Conservation (phyloP, 192 early-diverging fungal genomes). For the Rhizoclosmatium globosum region DNA sequence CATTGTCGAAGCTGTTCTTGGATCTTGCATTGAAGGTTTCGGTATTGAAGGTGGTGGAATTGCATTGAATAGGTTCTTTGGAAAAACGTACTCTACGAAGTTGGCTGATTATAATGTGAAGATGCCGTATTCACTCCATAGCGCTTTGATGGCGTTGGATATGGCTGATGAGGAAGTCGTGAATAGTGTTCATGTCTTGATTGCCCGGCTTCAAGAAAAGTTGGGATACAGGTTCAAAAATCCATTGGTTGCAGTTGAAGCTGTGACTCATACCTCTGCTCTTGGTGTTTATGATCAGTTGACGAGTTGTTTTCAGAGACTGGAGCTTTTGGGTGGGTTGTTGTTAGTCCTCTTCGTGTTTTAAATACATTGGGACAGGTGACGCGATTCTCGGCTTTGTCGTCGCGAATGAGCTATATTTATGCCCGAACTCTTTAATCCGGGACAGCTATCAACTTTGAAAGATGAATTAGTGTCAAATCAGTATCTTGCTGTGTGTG, state of each 20-base stretch:
- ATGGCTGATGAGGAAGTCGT: constrained; percentile 5
- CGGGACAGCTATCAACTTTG: constrained; percentile 76
- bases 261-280: constrained; percentile 87
- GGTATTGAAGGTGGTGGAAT: constrained; percentile 45
- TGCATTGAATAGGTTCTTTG: constrained; percentile 43
- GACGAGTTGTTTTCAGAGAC: constrained; percentile 81
- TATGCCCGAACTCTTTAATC: constrained; percentile 69
- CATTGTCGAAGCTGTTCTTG: constrained; percentile 83
- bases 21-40: constrained; percentile 71
- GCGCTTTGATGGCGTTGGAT: background rate
- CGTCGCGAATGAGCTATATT: constrained; percentile 67
- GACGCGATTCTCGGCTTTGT: constrained; percentile 59
- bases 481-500: constrained; percentile 77
- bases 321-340: constrained; percentile 90
- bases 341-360: constrained; percentile 55
- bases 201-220: constrained; percentile 35
- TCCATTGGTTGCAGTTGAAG: constrained; percentile 73
- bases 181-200: background rate
- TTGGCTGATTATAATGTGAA: background rate
- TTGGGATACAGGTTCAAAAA: constrained; percentile 77
- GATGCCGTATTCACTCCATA: constrained; percentile 7
- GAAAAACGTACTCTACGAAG: constrained; percentile 11
- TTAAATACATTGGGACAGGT: constrained; percentile 36
- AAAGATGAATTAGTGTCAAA: constrained; percentile 78
- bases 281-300: constrained; percentile 24